These are phyloP conservation scores for Penicillium italicum DNA, from an alignment of 2,329 filamentous ascomycete species.

Conservation along the genomic window DNA sequence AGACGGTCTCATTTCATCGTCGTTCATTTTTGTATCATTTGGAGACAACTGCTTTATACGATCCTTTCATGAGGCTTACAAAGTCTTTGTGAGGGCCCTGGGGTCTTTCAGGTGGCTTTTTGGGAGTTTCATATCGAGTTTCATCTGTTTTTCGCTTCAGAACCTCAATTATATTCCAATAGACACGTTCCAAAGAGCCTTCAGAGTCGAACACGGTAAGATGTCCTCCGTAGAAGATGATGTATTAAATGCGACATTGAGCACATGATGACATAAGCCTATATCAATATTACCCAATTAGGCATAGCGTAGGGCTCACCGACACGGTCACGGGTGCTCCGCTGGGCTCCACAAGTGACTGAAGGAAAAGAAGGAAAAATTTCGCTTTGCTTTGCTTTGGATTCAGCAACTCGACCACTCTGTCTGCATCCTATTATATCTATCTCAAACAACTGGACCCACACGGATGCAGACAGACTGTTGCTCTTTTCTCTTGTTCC, in stretches of 20 bases:
- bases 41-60: neutral
- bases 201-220: neutral
- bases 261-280: constrained; percentile 13
- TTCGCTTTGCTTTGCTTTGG: constrained; percentile 11
- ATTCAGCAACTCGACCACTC: constrained; percentile 10
- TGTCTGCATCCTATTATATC: constrained; percentile 16
- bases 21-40: neutral
- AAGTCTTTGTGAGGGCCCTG: neutral
- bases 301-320: constrained; percentile 15
- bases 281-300: constrained; percentile 12
- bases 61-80: neutral
- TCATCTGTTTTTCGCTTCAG: neutral
- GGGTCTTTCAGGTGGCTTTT: neutral
- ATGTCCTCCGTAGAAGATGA: neutral
- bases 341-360: constrained; percentile 22
- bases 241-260: constrained; percentile 1
- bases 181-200: neutral
- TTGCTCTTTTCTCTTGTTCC: constrained; percentile 1
- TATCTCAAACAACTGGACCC: constrained; percentile 11
- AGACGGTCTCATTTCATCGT: neutral
- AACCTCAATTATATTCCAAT: neutral
- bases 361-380: constrained; percentile 18
- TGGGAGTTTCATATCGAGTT: neutral
- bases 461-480: constrained; percentile 22
- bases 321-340: constrained; percentile 25